Evolutionary conservation across 768 basidiomycete genomes (phyloP).

Genomic region (Tylopilus rubrobrunneus): DNA sequence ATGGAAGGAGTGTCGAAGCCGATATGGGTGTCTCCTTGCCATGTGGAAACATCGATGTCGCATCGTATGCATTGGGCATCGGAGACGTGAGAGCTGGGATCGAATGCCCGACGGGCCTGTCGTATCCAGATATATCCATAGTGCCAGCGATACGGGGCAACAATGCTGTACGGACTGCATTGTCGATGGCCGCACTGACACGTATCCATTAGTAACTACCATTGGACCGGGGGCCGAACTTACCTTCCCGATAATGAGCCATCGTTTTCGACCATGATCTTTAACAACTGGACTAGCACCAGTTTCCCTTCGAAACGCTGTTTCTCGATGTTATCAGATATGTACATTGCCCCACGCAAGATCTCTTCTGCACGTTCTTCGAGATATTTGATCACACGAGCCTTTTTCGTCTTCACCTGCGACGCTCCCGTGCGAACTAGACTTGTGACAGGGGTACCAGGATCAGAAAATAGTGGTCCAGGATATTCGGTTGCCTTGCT

Average conservation of each 20-base stretch:
- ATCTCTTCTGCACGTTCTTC: slow-evolving; percentile 73
- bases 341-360: slow-evolving; percentile 69
- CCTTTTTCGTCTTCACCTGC: slow-evolving; percentile 80
- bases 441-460: slow-evolving; percentile 57
- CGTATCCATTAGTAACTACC: slow-evolving; percentile 16
- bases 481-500: slow-evolving; percentile 62
- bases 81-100: slow-evolving; percentile 32
- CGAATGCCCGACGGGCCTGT: slow-evolving; percentile 13
- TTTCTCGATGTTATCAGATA: slow-evolving; percentile 49
- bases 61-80: slow-evolving; percentile 17
- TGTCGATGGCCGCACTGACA: slow-evolving; percentile 60
- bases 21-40: slow-evolving; percentile 52
- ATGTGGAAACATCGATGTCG: slow-evolving; percentile 15
- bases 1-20: slow-evolving; percentile 50
- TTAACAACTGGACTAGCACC: slow-evolving; percentile 67
- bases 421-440: slow-evolving; percentile 62
- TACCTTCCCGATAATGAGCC: slow-evolving; percentile 86
- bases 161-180: slow-evolving; percentile 69
- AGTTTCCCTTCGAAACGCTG: slow-evolving; percentile 72
- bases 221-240: not conserved
- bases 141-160: slow-evolving; percentile 50
- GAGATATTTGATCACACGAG: slow-evolving; percentile 73
- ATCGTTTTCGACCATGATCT: slow-evolving; percentile 83
- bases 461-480: slow-evolving; percentile 82
- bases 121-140: slow-evolving; percentile 18